Evolutionary conservation across 768 basidiomycete species (phyloP).

Genomic region (Hortiboletus campestris): DNA sequence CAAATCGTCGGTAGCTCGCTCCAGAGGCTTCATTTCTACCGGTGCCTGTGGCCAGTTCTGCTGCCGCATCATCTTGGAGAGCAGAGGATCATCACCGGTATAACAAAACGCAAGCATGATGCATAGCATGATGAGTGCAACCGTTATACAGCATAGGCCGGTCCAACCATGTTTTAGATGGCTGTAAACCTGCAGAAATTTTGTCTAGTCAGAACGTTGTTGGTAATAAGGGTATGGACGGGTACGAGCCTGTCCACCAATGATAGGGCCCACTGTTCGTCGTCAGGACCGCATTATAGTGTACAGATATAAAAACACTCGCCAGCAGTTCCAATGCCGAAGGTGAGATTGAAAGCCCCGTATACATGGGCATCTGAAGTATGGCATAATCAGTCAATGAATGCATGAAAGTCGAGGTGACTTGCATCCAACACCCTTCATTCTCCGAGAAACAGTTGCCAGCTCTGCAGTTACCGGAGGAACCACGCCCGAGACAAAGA

Average conservation of each 20-base stretch:
- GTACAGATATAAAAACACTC: conserved; percentile 20
- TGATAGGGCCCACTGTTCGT: conserved; percentile 59
- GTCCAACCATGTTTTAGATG: conserved; percentile 57
- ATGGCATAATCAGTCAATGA: not conserved
- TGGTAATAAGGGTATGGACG: not conserved
- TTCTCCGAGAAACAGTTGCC: conserved; percentile 52
- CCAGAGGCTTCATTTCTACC: conserved; percentile 7
- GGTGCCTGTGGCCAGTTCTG: conserved; percentile 11
- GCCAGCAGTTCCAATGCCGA: conserved; percentile 64
- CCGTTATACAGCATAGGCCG: conserved; percentile 49
- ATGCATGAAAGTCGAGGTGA: not conserved
- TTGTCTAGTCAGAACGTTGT: not conserved
- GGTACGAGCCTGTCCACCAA: conserved; percentile 60
- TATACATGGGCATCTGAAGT: conserved; percentile 67
- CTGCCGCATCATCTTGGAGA: conserved; percentile 26
- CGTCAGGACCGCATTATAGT: not conserved
- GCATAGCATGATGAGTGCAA: conserved; percentile 40
- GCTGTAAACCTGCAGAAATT: conserved; percentile 52
- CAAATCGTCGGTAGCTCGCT: not conserved
- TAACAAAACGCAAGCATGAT: conserved; percentile 42
- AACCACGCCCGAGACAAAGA: conserved; percentile 58
- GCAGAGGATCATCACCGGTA: conserved; percentile 49
- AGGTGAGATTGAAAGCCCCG: conserved; percentile 71
- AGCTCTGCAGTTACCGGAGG: conserved; percentile 67
- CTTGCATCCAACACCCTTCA: conserved; percentile 70